Percentiles rank a stretch among this genome's conserved stretches.
These are phyloP conservation scores for Cyclotella cryptica DNA, from an alignment of 108 stramenopile species.

Conservation along the genomic window DNA sequence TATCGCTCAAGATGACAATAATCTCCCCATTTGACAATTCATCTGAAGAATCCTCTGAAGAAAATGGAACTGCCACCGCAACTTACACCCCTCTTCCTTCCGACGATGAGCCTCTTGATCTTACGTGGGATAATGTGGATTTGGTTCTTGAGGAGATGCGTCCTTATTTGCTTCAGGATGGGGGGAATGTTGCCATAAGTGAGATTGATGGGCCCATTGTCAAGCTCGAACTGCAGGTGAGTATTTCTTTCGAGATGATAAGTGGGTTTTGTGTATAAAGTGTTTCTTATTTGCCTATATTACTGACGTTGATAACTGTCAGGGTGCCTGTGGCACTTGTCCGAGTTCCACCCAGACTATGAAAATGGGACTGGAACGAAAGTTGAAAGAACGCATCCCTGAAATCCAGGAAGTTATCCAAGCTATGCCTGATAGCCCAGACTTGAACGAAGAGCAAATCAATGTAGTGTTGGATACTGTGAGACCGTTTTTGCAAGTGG, in stretches of 20 bases:
- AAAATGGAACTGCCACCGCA: slow-evolving; percentile 17
- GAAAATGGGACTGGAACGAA: slow-evolving; percentile 98
- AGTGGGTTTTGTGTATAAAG: neutral
- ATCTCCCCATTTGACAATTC: slow-evolving; percentile 55
- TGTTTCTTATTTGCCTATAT: neutral
- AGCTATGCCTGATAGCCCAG: slow-evolving; percentile 91
- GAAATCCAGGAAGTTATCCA: slow-evolving; percentile 98
- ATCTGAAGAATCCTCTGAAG: slow-evolving; percentile 14
- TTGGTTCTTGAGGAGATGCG: slow-evolving; percentile 95
- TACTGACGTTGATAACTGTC: neutral
- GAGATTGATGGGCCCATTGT: slow-evolving; percentile 98
- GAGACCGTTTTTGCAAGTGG: slow-evolving; percentile 94
- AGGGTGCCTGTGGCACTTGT: slow-evolving; percentile 98
- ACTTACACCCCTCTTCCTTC: slow-evolving; percentile 30
- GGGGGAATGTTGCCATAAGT: slow-evolving; percentile 92
- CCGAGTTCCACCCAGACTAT: slow-evolving; percentile 95
- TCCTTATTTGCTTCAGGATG: slow-evolving; percentile 83
- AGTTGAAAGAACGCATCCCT: slow-evolving; percentile 90
- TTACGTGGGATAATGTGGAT: slow-evolving; percentile 98
- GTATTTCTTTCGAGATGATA: slow-evolving; percentile 6
- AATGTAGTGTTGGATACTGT: slow-evolving; percentile 92
- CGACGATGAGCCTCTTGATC: slow-evolving; percentile 74
- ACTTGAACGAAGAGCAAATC: slow-evolving; percentile 78
- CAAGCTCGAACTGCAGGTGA: slow-evolving; percentile 87
- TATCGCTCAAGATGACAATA: slow-evolving; percentile 40